Evolutionary conservation across 1,284 basidiomycete species (phyloP), one percentile per base, ranked within the genome.

Genomic region (Malassezia globosa): DNA sequence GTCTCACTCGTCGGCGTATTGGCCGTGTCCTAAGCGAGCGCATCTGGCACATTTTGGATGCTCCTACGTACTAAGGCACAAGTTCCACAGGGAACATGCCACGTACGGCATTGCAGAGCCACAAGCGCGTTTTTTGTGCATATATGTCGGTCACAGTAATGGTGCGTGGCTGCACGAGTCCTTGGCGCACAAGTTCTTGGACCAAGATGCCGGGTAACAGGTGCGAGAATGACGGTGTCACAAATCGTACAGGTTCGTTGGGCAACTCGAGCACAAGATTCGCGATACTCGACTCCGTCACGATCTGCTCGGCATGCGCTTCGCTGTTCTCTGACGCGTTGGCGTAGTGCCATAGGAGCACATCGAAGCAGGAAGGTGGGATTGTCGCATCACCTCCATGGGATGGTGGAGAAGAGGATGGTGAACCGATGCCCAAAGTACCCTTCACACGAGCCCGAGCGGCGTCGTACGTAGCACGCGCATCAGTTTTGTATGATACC

Each of bases 261-360:
- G 31, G 39, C 18, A 40, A 8, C 22, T 52, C 44, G 18, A 52
- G 16, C 1, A 52, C 16, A 8, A 52, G n/a, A 29, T 52, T 52
- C 4, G 50, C 50, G 21, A 52, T 52, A 19, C 44, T 47, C n/a
- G 50, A 52, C 36, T 52, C 50, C 1, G 50, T 52, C 7, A 51
- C 21, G 5, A 37, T 21, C 11, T 38, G 21, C 5, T 18, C 29
- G 2, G 7, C 18, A n/a, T 29, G 22, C 8, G 11, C 21, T 2
- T 31, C 18, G 5, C 41, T 29, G 14, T 16, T 24, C n/a, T n/a
- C n/a, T n/a, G n/a, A n/a, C n/a, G n/a, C n/a, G n/a, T n/a, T n/a
- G n/a, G n/a, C n/a, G n/a, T n/a, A n/a, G 31, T 43, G 41, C 50
- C 50, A 52, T 8, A 52, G 39, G 18, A 52, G 31, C 23, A 34